Evolutionary conservation across 371 early-diverging fungal species (phyloP), one percentile per base, ranked within the genome.

Genomic region (Entomophthora muscae): DNA sequence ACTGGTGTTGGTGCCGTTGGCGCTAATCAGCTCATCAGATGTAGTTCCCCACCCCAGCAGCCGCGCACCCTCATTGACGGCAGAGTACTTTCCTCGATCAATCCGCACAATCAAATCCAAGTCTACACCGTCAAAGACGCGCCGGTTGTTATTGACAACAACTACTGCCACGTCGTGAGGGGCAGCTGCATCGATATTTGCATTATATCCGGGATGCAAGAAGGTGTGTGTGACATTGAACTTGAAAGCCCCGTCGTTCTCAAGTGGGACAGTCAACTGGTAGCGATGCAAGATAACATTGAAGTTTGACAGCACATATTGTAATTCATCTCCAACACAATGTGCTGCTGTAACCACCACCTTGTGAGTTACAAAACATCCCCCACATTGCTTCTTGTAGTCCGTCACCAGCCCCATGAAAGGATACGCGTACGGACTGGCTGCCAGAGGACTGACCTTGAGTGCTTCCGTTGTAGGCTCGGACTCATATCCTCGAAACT

Each of bases 281-380:
- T 24, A 55, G n/a, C 56, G 56, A 55, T 55, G 56, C 28, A 55
- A 26, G 24, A 55, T 55, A 55, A 55, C 56, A 13, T 55, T 55
- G 28, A 55, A 55, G 28, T 26, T 55, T 17, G 7, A 12, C n/a
- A 55, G 7, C 12, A 24, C n/a, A 26, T 55, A 55, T 13, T 26
- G 7, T 24, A 17, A 12, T 7, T 55, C 56, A 13, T 55, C n/a
- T 24, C 30, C 30, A 3, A 58, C n/a, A n/a, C 58, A 58, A 28
- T 58, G 58, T 3, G 58, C 58, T 21, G 58, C 58, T 5, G 58
- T 58, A 21, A 58, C 24, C 17, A 58, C 29, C 30, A 58, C 22
- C 13, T 58, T 30, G 12, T 28, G 58, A 17, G 21, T 28, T 32
- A 58, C 30, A 58, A 58, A 26, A 28, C 28, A 17, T 26, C 58